Evolutionary conservation across 176 grass and related monocot genomes (phyloP), one percentile per base, ranked within the genome.

Genomic region (Musa beccarii): DNA sequence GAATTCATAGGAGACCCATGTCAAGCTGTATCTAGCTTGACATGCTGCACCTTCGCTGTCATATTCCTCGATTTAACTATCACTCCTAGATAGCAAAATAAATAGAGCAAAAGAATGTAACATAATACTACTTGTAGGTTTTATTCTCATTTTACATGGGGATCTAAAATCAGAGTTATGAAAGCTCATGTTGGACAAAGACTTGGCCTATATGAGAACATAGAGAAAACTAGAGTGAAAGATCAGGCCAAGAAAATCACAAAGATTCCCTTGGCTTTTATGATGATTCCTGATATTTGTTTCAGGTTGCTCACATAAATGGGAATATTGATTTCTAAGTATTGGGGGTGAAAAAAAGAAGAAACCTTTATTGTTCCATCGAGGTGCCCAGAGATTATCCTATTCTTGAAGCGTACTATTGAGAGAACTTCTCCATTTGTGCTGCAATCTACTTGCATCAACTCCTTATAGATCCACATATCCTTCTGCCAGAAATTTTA

Each of bases 391-490:
- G 89, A 92, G 74, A 92, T 81, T 76, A 92, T 88, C 75, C 34
- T 83, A 11, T 63, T 79, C 61, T 88, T 92, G 53, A 81, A 76
- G 67, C 87, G 84, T 23, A 88, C 79, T 16, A 92, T 54, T 1
- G 89, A 83, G 16, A 86, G 59, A 2, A 92, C 86, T 75, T 86
- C 81, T 1, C 86, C 89, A 73, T 92, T 85, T 1, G 86, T 21
- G 66, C 78, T 79, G 78, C 89, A 92, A 0, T 92, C 86, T 15
- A 54, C 89, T 22, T 77, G 71, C 13, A 81, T 81, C 17, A 92
- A 67, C 78, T 88, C 89, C 54, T 92, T 88, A 20, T 92, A 86
- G 21, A 54, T 88, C 89, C 89, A 88, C 81, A 92, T 88, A 19
- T 88, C 89, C 85, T 88, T 81, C 61, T 52, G 22, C 51, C 54